phyloP scores from a whole-genome alignment of 805 yeast genomes.

The Ogataea pini region DNA sequence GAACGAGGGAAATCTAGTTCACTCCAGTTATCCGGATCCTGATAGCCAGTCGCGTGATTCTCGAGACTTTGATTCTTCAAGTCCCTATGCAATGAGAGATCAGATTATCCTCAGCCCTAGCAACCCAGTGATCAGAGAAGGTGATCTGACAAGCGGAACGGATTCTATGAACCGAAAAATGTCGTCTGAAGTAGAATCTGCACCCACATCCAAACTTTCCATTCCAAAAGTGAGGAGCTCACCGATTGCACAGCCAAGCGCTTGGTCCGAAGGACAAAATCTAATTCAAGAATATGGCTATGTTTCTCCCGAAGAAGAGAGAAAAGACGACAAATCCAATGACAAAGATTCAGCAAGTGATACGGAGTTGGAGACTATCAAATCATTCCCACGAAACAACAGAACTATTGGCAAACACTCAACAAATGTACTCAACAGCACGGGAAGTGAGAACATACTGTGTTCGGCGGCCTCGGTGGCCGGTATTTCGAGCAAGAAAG shows the following conservation, averaged over 20 bases:
- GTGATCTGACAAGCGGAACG: not conserved
- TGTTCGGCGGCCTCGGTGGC: constrained; percentile 24
- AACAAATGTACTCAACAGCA: constrained; percentile 5
- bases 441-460: constrained; percentile 9
- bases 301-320: constrained; percentile 17
- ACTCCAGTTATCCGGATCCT: constrained; percentile 18
- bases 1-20: constrained; percentile 2
- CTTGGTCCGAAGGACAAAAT: constrained; percentile 27
- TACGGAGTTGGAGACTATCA: constrained; percentile 11
- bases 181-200: constrained; percentile 8
- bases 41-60: constrained; percentile 2
- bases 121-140: constrained; percentile 7
- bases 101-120: not conserved
- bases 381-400: constrained; percentile 8
- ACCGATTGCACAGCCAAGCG: constrained; percentile 16
- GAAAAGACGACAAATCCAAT: not conserved
- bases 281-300: constrained; percentile 28
- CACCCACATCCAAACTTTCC: constrained; percentile 10
- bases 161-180: not conserved
- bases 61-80: not conserved
- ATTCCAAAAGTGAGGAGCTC: constrained; percentile 23
- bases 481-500: constrained; percentile 24
- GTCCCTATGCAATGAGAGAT: not conserved
- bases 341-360: constrained; percentile 9
- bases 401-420: constrained; percentile 1